A percentile compares a stretch with the other conserved stretches of the same genome.
Conservation (phyloP, 345 rosid species). For the Populus simonii region DNA sequence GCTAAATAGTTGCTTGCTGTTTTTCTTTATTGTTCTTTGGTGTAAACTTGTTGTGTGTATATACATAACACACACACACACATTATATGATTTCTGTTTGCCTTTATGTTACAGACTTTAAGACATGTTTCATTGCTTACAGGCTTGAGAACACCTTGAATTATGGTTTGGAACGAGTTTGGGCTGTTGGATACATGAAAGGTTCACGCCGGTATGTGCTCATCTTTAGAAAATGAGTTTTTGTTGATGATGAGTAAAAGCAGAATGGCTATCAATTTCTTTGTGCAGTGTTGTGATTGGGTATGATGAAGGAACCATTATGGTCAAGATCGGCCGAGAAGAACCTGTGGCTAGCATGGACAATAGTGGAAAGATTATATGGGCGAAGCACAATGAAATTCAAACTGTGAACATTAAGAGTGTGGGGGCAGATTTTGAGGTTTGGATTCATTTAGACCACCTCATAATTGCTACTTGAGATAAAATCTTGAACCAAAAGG, state of each 20-base stretch:
- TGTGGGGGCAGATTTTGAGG: constrained; percentile 97
- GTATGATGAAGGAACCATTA: constrained; percentile 98
- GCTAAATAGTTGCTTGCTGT: not conserved
- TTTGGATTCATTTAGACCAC: constrained; percentile 13
- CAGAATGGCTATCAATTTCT: not conserved
- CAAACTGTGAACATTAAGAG: constrained; percentile 98
- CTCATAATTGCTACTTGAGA: constrained; percentile 11
- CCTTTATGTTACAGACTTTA: not conserved
- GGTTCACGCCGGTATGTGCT: constrained; percentile 81
- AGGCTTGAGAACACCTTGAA: constrained; percentile 90
- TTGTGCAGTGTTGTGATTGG: constrained; percentile 86
- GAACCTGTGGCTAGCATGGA: constrained; percentile 99
- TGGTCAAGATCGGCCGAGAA: constrained; percentile 98
- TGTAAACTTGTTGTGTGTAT: not conserved
- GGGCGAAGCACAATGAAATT: constrained; percentile 99
- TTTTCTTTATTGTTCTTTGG: not conserved
- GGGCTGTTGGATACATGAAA: constrained; percentile 89
- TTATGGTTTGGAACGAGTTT: constrained; percentile 96
- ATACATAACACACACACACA: too few relatives aligned
- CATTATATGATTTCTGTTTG: too few relatives aligned
- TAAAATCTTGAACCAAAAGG: not conserved
- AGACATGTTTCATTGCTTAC: constrained; percentile 17
- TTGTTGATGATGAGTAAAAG: not conserved
- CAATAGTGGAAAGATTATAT: constrained; percentile 94
- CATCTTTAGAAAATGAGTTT: constrained; percentile 1